Evolutionary conservation across 306 rosid genomes (phyloP), one percentile per base, ranked within the genome.

Genomic region (Oxytropis ochrocephala): DNA sequence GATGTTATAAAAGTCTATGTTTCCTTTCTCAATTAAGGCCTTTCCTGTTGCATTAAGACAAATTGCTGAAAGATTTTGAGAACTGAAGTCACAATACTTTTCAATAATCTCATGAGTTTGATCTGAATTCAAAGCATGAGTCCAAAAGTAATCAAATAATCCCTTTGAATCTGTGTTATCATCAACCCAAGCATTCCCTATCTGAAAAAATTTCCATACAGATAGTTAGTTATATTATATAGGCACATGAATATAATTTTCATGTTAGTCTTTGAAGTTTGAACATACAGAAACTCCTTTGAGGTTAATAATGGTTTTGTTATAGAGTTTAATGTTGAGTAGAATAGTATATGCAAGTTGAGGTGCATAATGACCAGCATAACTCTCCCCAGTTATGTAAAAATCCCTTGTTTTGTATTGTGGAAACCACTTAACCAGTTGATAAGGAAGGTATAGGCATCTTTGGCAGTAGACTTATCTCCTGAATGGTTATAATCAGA

Each of bases 401-500:
- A 85, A 77, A 19, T 83, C 85, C 3, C 85, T 69, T 58, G 41
- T 53, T 72, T 89, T 86, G 64, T 85, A 89, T 5, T 89, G 17
- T 10, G 88, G 92, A 68, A 84, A 89, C 62, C 96, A 75, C 69
- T 85, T 1, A 86, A 41, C 96, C 88, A 85, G 65, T 86, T 89
- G 29, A 86, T 16, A 0, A 86, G 84, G 53, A 86, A 89, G 4
- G 32, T 47, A 54, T 89, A 89, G 4, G 88, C 57, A 70, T 86
- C 87, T 0, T 70, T 38, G 0, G 96, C 87, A 4, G 87, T 79
- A 19, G 53, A 48, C 52, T 39, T 75, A 67, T 89, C 92, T 1
- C 92, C 88, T 14, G 55, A 19, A 0, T 5, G 6, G 18, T 27
- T 46, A 50, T 79, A 77, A 43, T 88, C 83, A 0, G 83, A 81